Base-by-base conservation (phyloP, 106 monocot genomes). In the Platanthera zijinensis region DNA sequence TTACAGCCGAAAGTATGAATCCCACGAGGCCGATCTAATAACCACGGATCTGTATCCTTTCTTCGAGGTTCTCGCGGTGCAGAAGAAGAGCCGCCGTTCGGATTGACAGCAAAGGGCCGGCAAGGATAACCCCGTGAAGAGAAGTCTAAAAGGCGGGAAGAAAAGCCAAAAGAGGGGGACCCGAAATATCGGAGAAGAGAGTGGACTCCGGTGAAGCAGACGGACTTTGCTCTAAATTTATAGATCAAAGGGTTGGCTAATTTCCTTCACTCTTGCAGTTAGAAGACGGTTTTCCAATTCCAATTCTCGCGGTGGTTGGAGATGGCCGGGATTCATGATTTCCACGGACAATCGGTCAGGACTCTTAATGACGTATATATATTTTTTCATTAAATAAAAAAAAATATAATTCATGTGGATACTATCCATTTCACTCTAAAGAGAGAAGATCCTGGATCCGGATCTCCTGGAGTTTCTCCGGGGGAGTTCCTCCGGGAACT, bases 11-110 rank as follows among this genome's bases (percentile, higher is more conserved):
- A 9, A 66, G 10, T 7, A 4, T 25, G 22, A 45, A 70, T 47
- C 67, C 11, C 67, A 67, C 67, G 67, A 67, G 67, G 32, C 67
- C 64, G 12, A 67, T 22, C 32, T 67, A 39, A 67, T 2, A 67
- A 67, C 67, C 64, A 9, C 6, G 30, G 28, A 28, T 66, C 28
- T 0, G 25, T 25, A 10, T 30, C 64, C 64, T 30, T 10, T 11
- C 64, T 39, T 39, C 67, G 10, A 10, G 11, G 67, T 25, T 10
- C 67, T 39, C 67, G 8, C 67, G 10, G 67, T 66, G 25, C 0
- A 66, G 64, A 30, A 28, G 64, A 66, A 66, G 8, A 19, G 5
- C 64, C 1, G 2, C 11, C 18, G 9, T 1, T 39, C 25, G 12
- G 67, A 67, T 25, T 28, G 32, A 67, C 25, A 67, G 59, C 5